These are phyloP conservation scores for Zygotorulaspora mrakii DNA, from an alignment of 1,139 yeast species.

Conservation along the genomic window DNA sequence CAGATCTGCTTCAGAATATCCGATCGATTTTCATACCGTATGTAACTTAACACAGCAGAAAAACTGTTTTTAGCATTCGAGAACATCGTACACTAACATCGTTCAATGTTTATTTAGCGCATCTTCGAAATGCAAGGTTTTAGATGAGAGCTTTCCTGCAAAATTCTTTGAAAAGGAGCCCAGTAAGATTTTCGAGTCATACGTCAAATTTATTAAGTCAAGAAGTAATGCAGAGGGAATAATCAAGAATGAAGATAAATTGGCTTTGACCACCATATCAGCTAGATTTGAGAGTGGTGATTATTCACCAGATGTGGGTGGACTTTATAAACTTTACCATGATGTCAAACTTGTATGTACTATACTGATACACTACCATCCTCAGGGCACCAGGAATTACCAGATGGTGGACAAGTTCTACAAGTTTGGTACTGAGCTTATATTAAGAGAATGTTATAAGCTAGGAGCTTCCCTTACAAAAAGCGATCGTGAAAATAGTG, in stretches of 20 bases:
- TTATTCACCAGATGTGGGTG: slow-evolving; percentile 40
- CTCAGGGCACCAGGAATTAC: slow-evolving; percentile 58
- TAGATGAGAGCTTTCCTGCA: slow-evolving; percentile 44
- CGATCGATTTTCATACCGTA: slow-evolving; percentile 26
- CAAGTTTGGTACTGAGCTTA: slow-evolving; percentile 63
- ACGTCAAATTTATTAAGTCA: slow-evolving; percentile 38
- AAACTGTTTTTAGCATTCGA: no score
- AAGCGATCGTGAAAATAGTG: slow-evolving; percentile 15
- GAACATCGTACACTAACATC: slow-evolving; percentile 13
- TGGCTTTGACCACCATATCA: slow-evolving; percentile 36
- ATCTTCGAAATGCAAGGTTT: slow-evolving; percentile 36
- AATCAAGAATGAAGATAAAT: slow-evolving; percentile 25
- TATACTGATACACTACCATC: slow-evolving; percentile 45
- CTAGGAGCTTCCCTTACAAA: slow-evolving; percentile 39
- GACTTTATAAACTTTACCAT: slow-evolving; percentile 57
- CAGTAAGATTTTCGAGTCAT: slow-evolving; percentile 43
- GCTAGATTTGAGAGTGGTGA: slow-evolving; percentile 36
- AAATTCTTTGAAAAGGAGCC: slow-evolving; percentile 48
- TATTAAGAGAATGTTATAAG: slow-evolving; percentile 67
- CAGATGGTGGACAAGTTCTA: slow-evolving; percentile 62
- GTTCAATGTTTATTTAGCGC: slow-evolving; percentile 21
- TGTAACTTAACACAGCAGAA: slow-evolving; percentile 13
- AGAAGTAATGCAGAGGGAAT: slow-evolving; percentile 28
- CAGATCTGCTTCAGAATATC: slow-evolving; percentile 23
- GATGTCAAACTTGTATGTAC: slow-evolving; percentile 68